Evolutionary conservation across 768 basidiomycete genomes (phyloP).

Genomic region (Sporobolomyces pararoseus): DNA sequence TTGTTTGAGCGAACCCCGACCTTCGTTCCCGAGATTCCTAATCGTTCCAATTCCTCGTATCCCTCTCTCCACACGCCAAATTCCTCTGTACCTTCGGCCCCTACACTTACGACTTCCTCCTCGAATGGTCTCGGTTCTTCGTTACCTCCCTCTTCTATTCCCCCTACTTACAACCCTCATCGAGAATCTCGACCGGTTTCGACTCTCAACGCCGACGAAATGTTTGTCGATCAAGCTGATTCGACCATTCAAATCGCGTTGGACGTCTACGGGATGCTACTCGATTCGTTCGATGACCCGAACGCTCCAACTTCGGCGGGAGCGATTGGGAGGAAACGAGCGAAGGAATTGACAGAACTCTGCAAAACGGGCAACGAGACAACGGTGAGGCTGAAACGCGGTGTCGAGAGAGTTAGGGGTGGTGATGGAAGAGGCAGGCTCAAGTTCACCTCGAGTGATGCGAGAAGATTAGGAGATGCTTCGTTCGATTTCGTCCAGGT

Average conservation of each 20-base stretch:
- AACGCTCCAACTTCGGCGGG: constrained; percentile 8
- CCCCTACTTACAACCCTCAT: constrained; percentile 12
- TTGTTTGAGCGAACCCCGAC: constrained; percentile 7
- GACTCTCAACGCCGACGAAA: constrained; percentile 37
- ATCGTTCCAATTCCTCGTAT: background rate
- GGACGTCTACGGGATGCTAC: constrained; percentile 40
- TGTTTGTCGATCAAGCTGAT: constrained; percentile 38
- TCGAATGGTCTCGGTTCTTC: background rate
- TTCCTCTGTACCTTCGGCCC: background rate
- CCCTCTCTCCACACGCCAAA: background rate
- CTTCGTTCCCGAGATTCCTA: background rate
- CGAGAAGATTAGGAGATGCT: constrained; percentile 22
- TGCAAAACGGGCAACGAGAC: constrained; percentile 34
- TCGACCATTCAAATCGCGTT: constrained; percentile 34
- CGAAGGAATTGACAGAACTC: constrained; percentile 34
- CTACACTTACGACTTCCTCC: background rate
- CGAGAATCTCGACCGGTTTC: constrained; percentile 33
- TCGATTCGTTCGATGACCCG: constrained; percentile 39
- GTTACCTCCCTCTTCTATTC: background rate
- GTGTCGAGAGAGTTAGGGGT: constrained; percentile 31
- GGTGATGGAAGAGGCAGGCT: constrained; percentile 21
- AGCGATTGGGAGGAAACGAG: constrained; percentile 18
- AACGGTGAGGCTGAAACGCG: constrained; percentile 21
- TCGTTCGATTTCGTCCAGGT: constrained; percentile 41
- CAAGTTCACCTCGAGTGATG: constrained; percentile 30